Conservation (phyloP, 495 filamentous ascomycete genomes). For the Glutinoglossum americanum region DNA sequence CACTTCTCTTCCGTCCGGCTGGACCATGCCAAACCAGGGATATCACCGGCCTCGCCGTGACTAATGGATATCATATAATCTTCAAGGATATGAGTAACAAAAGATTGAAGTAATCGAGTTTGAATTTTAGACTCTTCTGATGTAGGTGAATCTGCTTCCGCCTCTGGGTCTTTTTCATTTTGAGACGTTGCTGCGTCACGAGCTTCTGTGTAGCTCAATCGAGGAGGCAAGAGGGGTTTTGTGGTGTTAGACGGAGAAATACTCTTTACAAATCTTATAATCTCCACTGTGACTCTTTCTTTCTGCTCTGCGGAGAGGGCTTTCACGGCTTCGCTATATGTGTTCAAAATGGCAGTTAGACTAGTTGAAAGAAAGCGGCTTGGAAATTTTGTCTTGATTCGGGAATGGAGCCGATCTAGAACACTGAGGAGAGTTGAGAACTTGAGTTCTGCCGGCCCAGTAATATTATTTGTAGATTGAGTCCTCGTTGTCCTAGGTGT, state of each 20-base stretch:
- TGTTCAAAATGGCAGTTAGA: slow-evolving; percentile 49
- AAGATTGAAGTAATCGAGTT: slow-evolving; percentile 56
- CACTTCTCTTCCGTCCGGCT: slow-evolving; percentile 53
- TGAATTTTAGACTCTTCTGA: slow-evolving; percentile 38
- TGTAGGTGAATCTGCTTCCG: slow-evolving; percentile 27
- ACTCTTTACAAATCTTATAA: slow-evolving; percentile 54
- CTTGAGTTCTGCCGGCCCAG: slow-evolving; percentile 16
- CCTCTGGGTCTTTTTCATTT: slow-evolving; percentile 42
- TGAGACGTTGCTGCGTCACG: neutral
- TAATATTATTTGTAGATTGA: slow-evolving; percentile 10
- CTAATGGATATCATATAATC: slow-evolving; percentile 40
- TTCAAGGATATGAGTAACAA: slow-evolving; percentile 67
- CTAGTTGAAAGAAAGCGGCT: slow-evolving; percentile 85
- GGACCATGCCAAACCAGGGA: slow-evolving; percentile 51
- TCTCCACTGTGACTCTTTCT: slow-evolving; percentile 46
- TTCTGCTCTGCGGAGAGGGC: slow-evolving; percentile 14
- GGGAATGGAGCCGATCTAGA: slow-evolving; percentile 63
- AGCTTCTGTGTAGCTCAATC: slow-evolving; percentile 17
- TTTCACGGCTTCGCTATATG: slow-evolving; percentile 27
- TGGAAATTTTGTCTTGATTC: slow-evolving; percentile 78
- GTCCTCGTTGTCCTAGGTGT: slow-evolving; percentile 1
- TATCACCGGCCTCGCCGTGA: slow-evolving; percentile 23
- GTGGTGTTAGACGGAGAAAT: slow-evolving; percentile 41
- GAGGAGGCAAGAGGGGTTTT: slow-evolving; percentile 44
- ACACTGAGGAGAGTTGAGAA: slow-evolving; percentile 63